These are phyloP conservation scores for Metschnikowia cubensis DNA, from an alignment of 805 yeast genomes.

Conservation along the genomic window DNA sequence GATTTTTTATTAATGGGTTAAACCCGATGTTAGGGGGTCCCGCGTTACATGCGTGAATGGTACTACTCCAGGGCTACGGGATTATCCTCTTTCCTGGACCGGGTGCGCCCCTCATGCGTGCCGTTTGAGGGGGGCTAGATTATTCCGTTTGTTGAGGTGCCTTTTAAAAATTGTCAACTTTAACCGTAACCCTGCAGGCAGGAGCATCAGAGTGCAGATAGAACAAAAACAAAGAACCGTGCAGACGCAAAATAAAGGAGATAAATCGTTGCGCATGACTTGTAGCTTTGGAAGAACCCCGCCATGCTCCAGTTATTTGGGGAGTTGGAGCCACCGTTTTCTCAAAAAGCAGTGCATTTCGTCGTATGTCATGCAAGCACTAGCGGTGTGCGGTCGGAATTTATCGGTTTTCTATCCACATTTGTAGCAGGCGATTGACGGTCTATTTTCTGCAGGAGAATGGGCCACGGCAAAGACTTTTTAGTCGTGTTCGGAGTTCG, in stretches of 20 bases:
- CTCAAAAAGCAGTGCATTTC: neutral
- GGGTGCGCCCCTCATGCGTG: slow-evolving; percentile 1
- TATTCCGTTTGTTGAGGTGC: neutral
- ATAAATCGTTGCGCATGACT: slow-evolving; percentile 1
- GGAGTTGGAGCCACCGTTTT: neutral
- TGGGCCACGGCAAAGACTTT: neutral
- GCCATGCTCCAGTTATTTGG: neutral
- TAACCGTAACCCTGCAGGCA: neutral
- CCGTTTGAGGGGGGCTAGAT: neutral
- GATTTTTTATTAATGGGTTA: too few species aligned
- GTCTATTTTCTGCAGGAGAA: neutral
- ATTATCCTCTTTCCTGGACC: neutral
- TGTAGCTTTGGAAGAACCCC: neutral
- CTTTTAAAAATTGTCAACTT: neutral
- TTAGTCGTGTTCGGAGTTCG: neutral
- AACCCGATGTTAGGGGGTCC: neutral
- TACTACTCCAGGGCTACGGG: neutral
- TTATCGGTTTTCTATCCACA: neutral
- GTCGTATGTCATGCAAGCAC: neutral
- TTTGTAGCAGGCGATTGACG: neutral
- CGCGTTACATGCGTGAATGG: neutral
- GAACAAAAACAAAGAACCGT: neutral
- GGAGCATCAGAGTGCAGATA: neutral
- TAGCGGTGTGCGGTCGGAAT: neutral
- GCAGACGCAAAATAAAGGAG: slow-evolving; percentile 4